A percentile compares a stretch with the other conserved stretches of the same genome.
Conservation (phyloP, 805 yeast species). For the Ogataea methylovora region DNA sequence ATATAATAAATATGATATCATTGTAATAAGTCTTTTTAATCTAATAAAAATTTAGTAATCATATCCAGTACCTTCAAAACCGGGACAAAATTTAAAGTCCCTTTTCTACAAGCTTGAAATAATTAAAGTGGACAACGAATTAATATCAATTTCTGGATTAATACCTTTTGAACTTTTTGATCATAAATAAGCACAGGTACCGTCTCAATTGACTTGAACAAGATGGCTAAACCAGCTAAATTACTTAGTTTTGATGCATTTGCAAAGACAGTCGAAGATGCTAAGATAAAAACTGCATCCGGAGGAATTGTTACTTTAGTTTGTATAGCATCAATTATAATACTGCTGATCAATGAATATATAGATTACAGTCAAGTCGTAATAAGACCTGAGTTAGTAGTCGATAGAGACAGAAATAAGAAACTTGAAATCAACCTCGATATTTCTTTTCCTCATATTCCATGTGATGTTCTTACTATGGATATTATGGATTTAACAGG, state of each 20-base stretch:
- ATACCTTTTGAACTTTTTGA: too few relatives aligned
- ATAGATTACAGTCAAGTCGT: slow-evolving; percentile 59
- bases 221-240: slow-evolving; percentile 23
- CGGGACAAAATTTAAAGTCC: too few relatives aligned
- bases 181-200: too few relatives aligned
- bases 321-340: slow-evolving; percentile 52
- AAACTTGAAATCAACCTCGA: slow-evolving; percentile 76
- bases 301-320: slow-evolving; percentile 85
- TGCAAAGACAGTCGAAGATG: slow-evolving; percentile 91
- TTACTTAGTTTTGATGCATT: slow-evolving; percentile 78
- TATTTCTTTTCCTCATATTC: slow-evolving; percentile 73
- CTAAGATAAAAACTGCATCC: slow-evolving; percentile 75
- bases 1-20: too few relatives aligned
- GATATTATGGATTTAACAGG: slow-evolving; percentile 90
- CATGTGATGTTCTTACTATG: slow-evolving; percentile 75
- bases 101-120: too few relatives aligned
- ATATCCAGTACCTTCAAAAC: too few relatives aligned
- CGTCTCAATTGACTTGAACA: too few relatives aligned
- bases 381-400: slow-evolving; percentile 77
- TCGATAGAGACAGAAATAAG: slow-evolving; percentile 73
- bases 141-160: too few relatives aligned
- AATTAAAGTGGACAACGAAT: too few relatives aligned
- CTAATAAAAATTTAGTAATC: too few relatives aligned
- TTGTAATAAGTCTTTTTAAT: too few relatives aligned
- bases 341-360: slow-evolving; percentile 71